These are phyloP conservation scores for Phoma sp. DNA, from an alignment of 2,329 filamentous ascomycete species.

Conservation along the genomic window DNA sequence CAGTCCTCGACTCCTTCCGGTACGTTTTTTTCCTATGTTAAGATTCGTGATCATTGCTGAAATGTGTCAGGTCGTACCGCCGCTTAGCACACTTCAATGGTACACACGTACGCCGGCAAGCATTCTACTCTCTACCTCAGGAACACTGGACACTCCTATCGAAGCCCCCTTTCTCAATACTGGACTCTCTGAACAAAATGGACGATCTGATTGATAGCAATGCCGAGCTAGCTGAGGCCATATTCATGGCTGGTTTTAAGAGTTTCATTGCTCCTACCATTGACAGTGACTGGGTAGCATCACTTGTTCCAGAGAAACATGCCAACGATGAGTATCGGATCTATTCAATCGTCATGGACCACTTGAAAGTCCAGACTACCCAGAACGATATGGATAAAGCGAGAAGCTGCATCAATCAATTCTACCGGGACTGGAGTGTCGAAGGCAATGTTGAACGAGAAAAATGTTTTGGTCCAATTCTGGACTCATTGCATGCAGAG, in stretches of 20 bases:
- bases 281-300: slow-evolving; percentile 43
- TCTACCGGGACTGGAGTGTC: slow-evolving; percentile 92
- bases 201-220: slow-evolving; percentile 91
- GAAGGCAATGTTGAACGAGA: slow-evolving; percentile 77
- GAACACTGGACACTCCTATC: slow-evolving; percentile 84
- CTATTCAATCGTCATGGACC: slow-evolving; percentile 58
- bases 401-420: slow-evolving; percentile 87
- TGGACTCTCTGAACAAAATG: slow-evolving; percentile 77
- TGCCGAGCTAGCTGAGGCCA: slow-evolving; percentile 79
- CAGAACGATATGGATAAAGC: slow-evolving; percentile 85
- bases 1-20: slow-evolving; percentile 88
- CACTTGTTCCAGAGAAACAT: slow-evolving; percentile 39
- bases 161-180: slow-evolving; percentile 79
- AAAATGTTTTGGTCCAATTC: slow-evolving; percentile 77
- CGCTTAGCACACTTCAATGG: slow-evolving; percentile 86
- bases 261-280: slow-evolving; percentile 42
- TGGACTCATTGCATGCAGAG: slow-evolving; percentile 65
- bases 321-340: slow-evolving; percentile 37
- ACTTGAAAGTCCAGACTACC: slow-evolving; percentile 75
- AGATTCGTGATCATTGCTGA: neutral
- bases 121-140: slow-evolving; percentile 89
- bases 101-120: slow-evolving; percentile 87
- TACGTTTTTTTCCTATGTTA: slow-evolving; percentile 53
- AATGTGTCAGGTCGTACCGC: slow-evolving; percentile 73
- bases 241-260: slow-evolving; percentile 62